phyloP scores from a whole-genome alignment of 345 rosid species.

The Nasturtium officinale region DNA sequence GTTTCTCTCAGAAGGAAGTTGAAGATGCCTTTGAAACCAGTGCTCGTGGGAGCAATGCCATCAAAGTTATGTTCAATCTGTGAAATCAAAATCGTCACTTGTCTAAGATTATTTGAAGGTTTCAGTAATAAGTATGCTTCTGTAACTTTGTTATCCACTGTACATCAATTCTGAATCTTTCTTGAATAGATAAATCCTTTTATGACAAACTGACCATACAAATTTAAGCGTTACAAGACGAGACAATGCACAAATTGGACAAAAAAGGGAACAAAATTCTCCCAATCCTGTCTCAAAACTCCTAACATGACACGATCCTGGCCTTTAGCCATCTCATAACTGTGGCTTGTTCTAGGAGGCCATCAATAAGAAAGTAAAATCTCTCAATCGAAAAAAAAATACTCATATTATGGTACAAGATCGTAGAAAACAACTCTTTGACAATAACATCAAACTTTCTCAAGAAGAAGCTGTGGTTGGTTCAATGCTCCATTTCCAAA shows the following conservation, averaged over 20 bases:
- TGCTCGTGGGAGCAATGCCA: conserved; percentile 78
- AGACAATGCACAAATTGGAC: conserved; percentile 20
- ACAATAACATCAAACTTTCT: conserved; percentile 4
- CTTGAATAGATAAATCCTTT: conserved; percentile 25
- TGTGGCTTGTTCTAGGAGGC: conserved; percentile 17
- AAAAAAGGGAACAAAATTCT: conserved; percentile 21
- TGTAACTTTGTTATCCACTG: conserved; percentile 5
- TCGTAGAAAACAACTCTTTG: conserved; percentile 24
- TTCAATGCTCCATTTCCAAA: conserved; percentile 75
- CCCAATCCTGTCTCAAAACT: conserved; percentile 27
- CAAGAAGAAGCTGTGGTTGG: conserved; percentile 45
- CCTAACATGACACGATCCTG: conserved; percentile 24
- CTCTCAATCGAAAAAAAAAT: background rate
- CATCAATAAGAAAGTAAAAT: conserved; percentile 9
- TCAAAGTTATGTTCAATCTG: conserved; percentile 92
- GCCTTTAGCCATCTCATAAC: conserved; percentile 15
- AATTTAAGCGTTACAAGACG: conserved; percentile 34
- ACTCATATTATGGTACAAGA: conserved; percentile 36
- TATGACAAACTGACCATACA: conserved; percentile 32
- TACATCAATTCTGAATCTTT: conserved; percentile 7
- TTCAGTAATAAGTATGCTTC: conserved; percentile 17
- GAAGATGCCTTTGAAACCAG: conserved; percentile 90
- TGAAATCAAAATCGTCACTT: conserved; percentile 11
- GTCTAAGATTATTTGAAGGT: background rate
- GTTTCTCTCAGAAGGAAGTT: conserved; percentile 82